phyloP scores from a whole-genome alignment of 805 yeast species.

The Starmerella ratchasimensis region DNA sequence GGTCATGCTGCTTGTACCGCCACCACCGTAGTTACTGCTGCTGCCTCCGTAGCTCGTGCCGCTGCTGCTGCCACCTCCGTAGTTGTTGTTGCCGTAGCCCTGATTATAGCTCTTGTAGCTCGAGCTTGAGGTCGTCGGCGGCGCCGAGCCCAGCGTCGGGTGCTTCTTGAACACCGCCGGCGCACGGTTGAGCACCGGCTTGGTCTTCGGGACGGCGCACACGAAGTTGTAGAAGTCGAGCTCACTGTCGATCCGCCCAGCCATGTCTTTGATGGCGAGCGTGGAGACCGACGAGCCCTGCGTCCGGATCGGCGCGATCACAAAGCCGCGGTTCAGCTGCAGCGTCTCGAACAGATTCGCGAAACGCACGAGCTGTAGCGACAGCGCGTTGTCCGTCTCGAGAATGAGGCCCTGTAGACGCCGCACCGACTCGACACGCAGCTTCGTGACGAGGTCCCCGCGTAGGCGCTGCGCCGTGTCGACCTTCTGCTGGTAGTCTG shows the following conservation, averaged over 20 bases:
- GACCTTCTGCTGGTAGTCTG: constrained; percentile 71
- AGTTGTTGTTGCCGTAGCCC: background rate
- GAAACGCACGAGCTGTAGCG: constrained; percentile 76
- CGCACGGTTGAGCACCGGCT: constrained; percentile 24
- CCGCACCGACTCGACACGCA: constrained; percentile 64
- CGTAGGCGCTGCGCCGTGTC: constrained; percentile 57
- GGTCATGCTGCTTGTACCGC: background rate
- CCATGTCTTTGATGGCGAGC: constrained; percentile 62
- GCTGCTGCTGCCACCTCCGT: background rate
- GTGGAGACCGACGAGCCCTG: constrained; percentile 29
- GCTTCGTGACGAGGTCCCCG: constrained; percentile 53
- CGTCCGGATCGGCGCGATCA: constrained; percentile 58
- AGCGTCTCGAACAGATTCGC: constrained; percentile 78
- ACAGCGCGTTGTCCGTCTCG: constrained; percentile 81
- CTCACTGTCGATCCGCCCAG: constrained; percentile 69
- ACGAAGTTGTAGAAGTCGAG: constrained; percentile 63
- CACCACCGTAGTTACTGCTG: background rate
- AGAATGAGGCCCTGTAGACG: constrained; percentile 63
- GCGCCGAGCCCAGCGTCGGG: constrained; percentile 22
- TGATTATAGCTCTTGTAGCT: background rate
- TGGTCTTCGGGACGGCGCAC: constrained; percentile 25
- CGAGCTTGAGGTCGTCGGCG: background rate
- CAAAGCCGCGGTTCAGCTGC: constrained; percentile 71
- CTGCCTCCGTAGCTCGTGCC: background rate
- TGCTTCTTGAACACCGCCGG: constrained; percentile 25